Base-by-base conservation (phyloP, 768 basidiomycete species). In the Piloderma croceum region DNA sequence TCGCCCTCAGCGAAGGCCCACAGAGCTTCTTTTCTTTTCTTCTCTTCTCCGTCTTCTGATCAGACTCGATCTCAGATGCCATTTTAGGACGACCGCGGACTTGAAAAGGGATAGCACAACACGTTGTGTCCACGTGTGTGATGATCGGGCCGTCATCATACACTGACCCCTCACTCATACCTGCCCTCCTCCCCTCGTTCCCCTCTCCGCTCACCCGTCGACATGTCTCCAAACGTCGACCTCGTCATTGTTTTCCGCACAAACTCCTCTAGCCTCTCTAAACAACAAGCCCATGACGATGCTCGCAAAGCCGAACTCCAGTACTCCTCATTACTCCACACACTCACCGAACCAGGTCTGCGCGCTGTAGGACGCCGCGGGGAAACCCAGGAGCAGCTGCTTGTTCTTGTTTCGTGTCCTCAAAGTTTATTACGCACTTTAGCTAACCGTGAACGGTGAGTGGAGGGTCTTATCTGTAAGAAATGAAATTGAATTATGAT, bases 341-440 rank as follows among this genome's bases (percentile, higher is more conserved):
- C 72, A 0, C 73, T 93, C 15, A 74, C 65, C 12, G 63, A 69
- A 12, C 78, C 77, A 3, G 83, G 83, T 3, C 62, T 92, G 34
- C 73, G 73, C 36, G 84, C 80, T 0, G 83, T 85, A 1, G 86
- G 85, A 7, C 69, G 86, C 44, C 69, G 81, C 18, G 90, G 90
- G n/a, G 83, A 84, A 52, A 72, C 73, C 7, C 64, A 84, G 36
- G 85, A 83, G 2, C 80, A 90, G 48, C 59, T 92, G 6, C 65
- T 92, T 5, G 64, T 94, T 5, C 79, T 96, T 43, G 76, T 96
- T 9, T 68, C 70, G 7, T 90, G 87, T 46, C 78, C 83, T 0
- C 65, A 73, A 31, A 65, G 67, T 24, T 71, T 79, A 36, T 63
- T 96, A 15, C 55, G 71, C 19, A 73, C 74, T 33, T 70, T 94